phyloP scores from a whole-genome alignment of 192 early-diverging fungal species.

The Mortierella antarctica region DNA sequence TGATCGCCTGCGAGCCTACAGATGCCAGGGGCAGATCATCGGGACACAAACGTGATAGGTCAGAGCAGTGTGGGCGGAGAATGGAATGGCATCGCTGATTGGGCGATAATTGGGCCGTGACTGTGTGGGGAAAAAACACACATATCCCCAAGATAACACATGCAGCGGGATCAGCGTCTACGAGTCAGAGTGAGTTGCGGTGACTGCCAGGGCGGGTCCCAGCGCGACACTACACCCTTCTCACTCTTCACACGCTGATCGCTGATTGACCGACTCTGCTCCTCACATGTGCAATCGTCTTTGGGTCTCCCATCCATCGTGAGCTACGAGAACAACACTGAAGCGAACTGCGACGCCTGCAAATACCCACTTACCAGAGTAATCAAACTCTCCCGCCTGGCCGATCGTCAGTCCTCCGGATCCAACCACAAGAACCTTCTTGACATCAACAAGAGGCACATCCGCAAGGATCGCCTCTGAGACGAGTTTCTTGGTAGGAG shows the following conservation, averaged over 20 bases:
- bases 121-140: not conserved
- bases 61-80: not conserved
- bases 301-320: not conserved
- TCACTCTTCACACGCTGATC: too few relatives aligned
- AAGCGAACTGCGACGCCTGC: not conserved
- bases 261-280: too few relatives aligned
- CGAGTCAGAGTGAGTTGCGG: constrained; percentile 4
- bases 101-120: not conserved
- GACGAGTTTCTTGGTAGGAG: constrained; percentile 39
- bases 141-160: too few relatives aligned
- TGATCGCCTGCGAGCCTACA: constrained; percentile 94
- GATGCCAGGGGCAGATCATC: not conserved
- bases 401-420: constrained; percentile 95
- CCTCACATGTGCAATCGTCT: too few relatives aligned
- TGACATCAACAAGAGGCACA: constrained; percentile 67
- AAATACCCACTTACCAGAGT: constrained; percentile 77
- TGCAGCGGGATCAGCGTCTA: not conserved
- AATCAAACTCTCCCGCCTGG: constrained; percentile 99
- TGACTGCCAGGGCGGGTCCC: too few relatives aligned
- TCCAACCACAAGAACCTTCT: constrained; percentile 95
- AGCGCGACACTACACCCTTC: too few relatives aligned
- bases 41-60: not conserved
- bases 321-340: not conserved
- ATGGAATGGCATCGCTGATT: not conserved
- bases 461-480: constrained; percentile 60